Base-by-base conservation (phyloP, 140 eudicot species). In the Cichorium intybus region DNA sequence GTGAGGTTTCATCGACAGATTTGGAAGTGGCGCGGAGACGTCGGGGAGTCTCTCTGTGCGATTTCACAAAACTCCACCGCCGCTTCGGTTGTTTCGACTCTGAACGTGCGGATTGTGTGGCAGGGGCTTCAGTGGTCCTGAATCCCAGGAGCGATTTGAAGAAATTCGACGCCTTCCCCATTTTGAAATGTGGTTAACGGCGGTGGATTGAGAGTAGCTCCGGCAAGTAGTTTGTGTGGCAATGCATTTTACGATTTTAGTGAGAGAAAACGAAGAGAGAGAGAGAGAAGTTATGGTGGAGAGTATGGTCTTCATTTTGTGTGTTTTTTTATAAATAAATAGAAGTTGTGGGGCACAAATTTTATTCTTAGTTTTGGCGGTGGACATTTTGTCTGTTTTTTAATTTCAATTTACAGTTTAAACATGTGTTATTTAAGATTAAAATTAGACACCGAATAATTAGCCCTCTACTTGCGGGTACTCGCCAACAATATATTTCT, bases 111-210 rank as follows among this genome's bases (percentile, higher is more conserved):
- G 72, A 16, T 16, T 74, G 68, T 39, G 66, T 7, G 55, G 72
- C 24, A n/a, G 62, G 5, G 35, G 41, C 5, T n/a, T 80, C 70
- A 41, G 66, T 46, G 27, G 62, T 69, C n/a, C 77, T 85, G 50
- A 82, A 64, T 24, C 90, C 88, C 4, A 85, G 57, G 29, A 88
- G 80, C 6, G 77, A 64, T 24, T 82, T 73, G 84, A 88, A 80
- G 81, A 90, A 85, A 15, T 54, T 77, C 0, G 87, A 50, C 3
- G 95, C 79, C 60, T 78, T 85, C 17, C 90, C 94, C 96, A 88
- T 88, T 70, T 20, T 58, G 35, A 24, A 9, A 18, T 3, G 4
- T 48, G 20, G 37, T 10, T 31, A 20, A 16, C 45, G 56, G 18
- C 16, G 9, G 71, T 11, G 31, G 8, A 37, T 7, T 10, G 61